Percentiles rank a stretch among this genome's conserved stretches.
phyloP scores from a whole-genome alignment of 192 early-diverging fungal genomes.

The Linnemannia elongata region DNA sequence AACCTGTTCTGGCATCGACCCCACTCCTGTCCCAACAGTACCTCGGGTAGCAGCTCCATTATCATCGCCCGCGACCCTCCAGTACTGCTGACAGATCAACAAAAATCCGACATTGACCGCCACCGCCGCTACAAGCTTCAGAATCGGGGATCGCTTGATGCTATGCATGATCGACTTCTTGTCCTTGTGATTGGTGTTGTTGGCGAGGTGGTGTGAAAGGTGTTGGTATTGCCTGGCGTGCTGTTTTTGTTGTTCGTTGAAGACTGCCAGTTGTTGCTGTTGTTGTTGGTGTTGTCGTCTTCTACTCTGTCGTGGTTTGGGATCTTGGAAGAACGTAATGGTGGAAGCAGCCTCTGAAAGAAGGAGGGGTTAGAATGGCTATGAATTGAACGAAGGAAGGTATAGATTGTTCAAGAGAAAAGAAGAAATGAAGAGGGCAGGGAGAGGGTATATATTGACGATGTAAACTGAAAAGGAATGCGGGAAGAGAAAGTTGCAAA shows the following conservation, averaged over 20 bases:
- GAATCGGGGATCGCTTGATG: conserved; percentile 9
- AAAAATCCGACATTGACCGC: conserved; percentile 21
- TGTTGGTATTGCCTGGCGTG: not conserved
- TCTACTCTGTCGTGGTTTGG: not conserved
- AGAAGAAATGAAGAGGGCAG: not conserved
- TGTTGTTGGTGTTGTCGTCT: not conserved
- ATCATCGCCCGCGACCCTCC: not conserved
- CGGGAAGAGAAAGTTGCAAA: too few relatives aligned
- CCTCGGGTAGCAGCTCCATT: not conserved
- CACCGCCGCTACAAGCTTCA: conserved; percentile 16
- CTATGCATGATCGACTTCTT: not conserved
- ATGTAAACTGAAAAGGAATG: too few relatives aligned
- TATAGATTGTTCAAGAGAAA: not conserved
- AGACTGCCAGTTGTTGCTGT: not conserved
- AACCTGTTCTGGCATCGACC: not conserved
- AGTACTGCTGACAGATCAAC: conserved; percentile 6
- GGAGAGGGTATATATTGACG: not conserved
- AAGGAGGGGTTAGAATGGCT: not conserved
- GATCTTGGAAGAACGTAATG: not conserved
- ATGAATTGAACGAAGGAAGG: not conserved
- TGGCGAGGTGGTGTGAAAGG: not conserved
- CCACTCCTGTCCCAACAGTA: not conserved
- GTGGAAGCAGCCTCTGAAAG: not conserved
- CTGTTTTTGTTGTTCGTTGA: not conserved
- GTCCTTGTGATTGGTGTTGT: not conserved